These are phyloP conservation scores for Globisporangium paddicum DNA, from an alignment of 352 stramenopile genomes.

Conservation along the genomic window DNA sequence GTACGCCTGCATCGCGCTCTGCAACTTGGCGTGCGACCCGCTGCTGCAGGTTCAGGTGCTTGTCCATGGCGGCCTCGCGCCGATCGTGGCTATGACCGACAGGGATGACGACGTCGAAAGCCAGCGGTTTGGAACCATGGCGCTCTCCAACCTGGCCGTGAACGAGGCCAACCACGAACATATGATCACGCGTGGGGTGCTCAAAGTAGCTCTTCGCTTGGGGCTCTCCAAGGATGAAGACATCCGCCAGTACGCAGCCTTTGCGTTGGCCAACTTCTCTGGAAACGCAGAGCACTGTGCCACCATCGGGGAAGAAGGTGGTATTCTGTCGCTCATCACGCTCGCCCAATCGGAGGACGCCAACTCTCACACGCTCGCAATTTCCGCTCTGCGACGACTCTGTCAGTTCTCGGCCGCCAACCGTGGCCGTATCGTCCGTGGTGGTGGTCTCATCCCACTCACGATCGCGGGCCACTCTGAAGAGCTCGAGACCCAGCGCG, in stretches of 20 bases:
- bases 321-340: constrained; percentile 86
- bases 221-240: constrained; percentile 74
- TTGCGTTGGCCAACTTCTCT: constrained; percentile 92
- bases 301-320: constrained; percentile 88
- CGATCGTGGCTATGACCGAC: constrained; percentile 82
- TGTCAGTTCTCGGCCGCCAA: constrained; percentile 89
- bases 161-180: constrained; percentile 93
- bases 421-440: constrained; percentile 80
- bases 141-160: constrained; percentile 91
- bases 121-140: constrained; percentile 93
- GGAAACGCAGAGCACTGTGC: constrained; percentile 85
- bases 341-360: constrained; percentile 85
- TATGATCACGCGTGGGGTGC: constrained; percentile 85
- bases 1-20: constrained; percentile 94
- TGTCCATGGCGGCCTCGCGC: constrained; percentile 89
- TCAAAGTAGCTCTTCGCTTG: constrained; percentile 79
- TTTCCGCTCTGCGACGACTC: constrained; percentile 91
- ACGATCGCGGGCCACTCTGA: constrained; percentile 79
- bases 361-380: constrained; percentile 89
- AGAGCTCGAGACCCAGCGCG: constrained; percentile 93
- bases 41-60: constrained; percentile 91
- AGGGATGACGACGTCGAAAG: constrained; percentile 65
- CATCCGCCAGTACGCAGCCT: constrained; percentile 88
- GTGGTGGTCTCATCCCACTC: constrained; percentile 82
- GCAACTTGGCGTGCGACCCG: constrained; percentile 91